Percentiles rank a stretch among this genome's conserved stretches.
Evolutionary conservation across 257 asterid species (phyloP).

Genomic region (Capsicum baccatum): DNA sequence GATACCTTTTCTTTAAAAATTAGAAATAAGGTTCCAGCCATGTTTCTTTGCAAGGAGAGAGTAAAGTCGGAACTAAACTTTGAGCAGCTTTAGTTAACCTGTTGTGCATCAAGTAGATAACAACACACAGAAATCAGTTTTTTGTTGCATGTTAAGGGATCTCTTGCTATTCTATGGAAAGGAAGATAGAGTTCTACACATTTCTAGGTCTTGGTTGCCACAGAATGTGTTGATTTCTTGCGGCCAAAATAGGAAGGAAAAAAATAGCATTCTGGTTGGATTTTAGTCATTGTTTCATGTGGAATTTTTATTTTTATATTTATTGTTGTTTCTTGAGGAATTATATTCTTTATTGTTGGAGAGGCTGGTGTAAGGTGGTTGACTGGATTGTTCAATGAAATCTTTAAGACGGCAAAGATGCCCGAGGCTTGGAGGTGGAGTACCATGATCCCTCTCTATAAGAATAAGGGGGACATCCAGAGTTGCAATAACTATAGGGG

Average conservation of each 20-base stretch:
- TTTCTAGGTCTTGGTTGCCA: neutral
- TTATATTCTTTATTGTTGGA: neutral
- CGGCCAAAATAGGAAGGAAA: neutral
- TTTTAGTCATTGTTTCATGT: neutral
- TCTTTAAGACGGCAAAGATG: too few relatives aligned
- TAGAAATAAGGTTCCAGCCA: slow-evolving; percentile 24
- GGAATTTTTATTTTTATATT: neutral
- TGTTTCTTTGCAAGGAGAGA: slow-evolving; percentile 1
- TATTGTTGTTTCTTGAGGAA: too few relatives aligned
- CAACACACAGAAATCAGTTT: neutral
- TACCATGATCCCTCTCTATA: too few relatives aligned
- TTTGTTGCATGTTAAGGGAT: neutral
- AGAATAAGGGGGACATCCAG: too few relatives aligned
- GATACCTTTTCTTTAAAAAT: neutral
- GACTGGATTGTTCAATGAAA: too few relatives aligned
- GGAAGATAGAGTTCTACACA: slow-evolving; percentile 12
- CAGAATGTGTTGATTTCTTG: neutral
- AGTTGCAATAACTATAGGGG: too few relatives aligned
- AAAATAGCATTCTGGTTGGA: neutral
- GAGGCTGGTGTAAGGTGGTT: too few relatives aligned
- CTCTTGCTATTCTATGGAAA: neutral
- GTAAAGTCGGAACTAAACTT: neutral
- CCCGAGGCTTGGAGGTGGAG: too few relatives aligned
- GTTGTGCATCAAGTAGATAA: slow-evolving; percentile 14
- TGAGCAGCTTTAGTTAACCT: neutral